Evolutionary conservation across 768 basidiomycete species (phyloP), one percentile per base, ranked within the genome.

Genomic region (Amanita polypyramis): DNA sequence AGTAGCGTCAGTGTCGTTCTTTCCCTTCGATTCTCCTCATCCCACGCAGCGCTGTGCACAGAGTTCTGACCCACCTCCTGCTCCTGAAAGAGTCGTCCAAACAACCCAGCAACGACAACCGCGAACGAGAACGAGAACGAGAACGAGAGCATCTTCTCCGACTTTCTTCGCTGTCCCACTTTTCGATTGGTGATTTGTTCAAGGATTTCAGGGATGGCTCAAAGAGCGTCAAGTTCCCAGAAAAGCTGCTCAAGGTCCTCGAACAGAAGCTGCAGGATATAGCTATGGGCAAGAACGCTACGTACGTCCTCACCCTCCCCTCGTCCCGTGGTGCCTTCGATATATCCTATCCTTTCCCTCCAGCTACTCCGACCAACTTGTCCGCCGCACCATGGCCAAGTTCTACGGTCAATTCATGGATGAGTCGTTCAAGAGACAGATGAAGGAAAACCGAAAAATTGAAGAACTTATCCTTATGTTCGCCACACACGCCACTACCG

Each of bases 401-500:
- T 97, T 97, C 64, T 97, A 93, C 61, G 85, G 84, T 10, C 88
- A 91, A 52, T 90, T 88, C 63, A 80, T 83, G 63, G 81, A 87
- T 50, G 85, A 90, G 21, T 74, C 72, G 33, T 95, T 96, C 70
- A 81, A 85, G 49, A 76, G 79, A 30, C 87, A 93, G 57, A 85
- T 97, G 80, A 90, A 91, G 65, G 94, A 97, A 62, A 94, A 90
- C 62, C 77, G 96, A 39, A 96, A 95, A 69, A 89, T 97, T 33
- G 96, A 99, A 66, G 93, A 97, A 54, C 82, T 99, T 47, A 95
- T 99, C 51, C 73, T 99, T 44, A 87, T 88, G 75, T 97, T 97
- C 58, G 94, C 94, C 9, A 88, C 93, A 1, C 82, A 91, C 45
- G 88, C 95, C 2, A 91, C 89, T 2, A 75, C 78, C 21, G 79